Conservation (phyloP, 176 grass and related monocot species). For the Alloteropsis semialata region DNA sequence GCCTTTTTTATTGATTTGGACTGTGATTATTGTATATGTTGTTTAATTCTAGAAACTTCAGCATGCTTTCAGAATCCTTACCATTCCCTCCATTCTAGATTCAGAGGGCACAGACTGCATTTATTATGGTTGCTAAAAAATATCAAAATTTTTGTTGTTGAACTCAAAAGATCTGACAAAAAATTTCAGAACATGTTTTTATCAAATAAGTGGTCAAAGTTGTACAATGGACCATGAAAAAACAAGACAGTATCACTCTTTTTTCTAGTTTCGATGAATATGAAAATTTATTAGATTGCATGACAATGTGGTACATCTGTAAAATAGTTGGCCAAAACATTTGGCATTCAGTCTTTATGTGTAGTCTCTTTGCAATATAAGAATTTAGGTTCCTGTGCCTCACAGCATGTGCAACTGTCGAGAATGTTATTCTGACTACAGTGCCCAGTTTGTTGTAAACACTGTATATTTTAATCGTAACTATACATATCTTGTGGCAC, state of each 20-base stretch:
- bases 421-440: neutral
- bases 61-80: neutral
- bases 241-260: neutral
- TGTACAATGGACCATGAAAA: neutral
- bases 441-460: neutral
- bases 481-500: neutral
- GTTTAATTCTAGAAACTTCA: neutral
- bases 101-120: neutral
- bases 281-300: neutral
- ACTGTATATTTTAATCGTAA: neutral
- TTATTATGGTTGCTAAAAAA: neutral
- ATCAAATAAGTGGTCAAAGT: neutral
- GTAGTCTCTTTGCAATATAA: neutral
- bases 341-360: neutral
- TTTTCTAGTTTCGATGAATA: neutral
- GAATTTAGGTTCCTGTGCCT: neutral
- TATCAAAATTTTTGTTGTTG: neutral
- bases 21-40: neutral
- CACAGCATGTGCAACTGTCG: conserved; percentile 4
- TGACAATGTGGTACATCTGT: neutral
- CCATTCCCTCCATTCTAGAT: neutral
- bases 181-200: neutral
- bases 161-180: neutral
- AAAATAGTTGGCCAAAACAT: neutral
- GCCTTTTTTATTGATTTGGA: neutral